Evolutionary conservation across 257 asterid genomes (phyloP), one percentile per base, ranked within the genome.

Genomic region (Fraxinus pennsylvanica): DNA sequence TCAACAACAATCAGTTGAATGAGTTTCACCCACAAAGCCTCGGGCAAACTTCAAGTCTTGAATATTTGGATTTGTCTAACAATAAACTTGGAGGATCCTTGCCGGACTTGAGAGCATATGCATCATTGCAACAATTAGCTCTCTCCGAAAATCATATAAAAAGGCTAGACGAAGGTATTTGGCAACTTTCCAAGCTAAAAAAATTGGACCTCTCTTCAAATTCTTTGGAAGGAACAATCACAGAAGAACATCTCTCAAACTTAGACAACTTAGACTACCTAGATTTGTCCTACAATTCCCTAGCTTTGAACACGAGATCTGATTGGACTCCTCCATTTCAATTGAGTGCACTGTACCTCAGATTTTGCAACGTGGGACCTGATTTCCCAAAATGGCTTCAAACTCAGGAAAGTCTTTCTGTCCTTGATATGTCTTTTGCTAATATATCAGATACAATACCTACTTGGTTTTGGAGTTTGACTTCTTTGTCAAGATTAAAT

Each of bases 311-410:
- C n/a, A 3, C 65, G 9, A 68, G 72, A 67, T 27, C 59, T 0
- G 43, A 71, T 21, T 84, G 87, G 89, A 13, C 5, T 52, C 87
- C 87, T 63, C 79, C 81, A 72, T 84, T 84, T 38, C 82, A 81
- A 9, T 25, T 86, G 32, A 5, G 29, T 7, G 0, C 0, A 17
- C 8, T 84, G 39, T 5, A 1, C 1, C 71, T 86, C 9, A 63
- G 45, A 27, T 13, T 30, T 54, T 83, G 86, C 80, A 76, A 59
- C 3, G 3, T 81, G 30, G 87, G 89, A 10, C 79, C 82, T 32
- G 63, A 10, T 71, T 87, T 87, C 47, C 87, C 59, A 0, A 22
- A 65, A 30, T 85, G 88, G 90, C 63, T 85, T 50, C 77, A 21
- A 71, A 81, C 71, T 54, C 87, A 81, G 39, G 74, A 21, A 2